phyloP scores from a whole-genome alignment of 768 basidiomycete species.

The Boletus fagicola region DNA sequence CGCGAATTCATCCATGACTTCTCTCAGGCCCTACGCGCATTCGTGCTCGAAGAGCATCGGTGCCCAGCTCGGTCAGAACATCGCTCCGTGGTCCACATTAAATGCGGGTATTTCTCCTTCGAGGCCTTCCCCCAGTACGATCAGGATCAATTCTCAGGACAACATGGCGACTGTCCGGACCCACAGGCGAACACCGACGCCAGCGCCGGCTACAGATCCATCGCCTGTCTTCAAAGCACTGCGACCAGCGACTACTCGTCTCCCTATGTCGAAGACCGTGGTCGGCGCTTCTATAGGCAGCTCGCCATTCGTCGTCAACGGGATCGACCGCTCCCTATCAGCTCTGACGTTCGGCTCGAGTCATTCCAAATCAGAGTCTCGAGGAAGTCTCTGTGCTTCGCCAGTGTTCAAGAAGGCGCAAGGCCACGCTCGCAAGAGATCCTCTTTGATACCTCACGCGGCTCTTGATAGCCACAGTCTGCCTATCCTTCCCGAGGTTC shows the following conservation, averaged over 20 bases:
- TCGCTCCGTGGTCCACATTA: slow-evolving; percentile 60
- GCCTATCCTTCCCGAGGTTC: slow-evolving; percentile 49
- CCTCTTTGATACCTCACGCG: slow-evolving; percentile 21
- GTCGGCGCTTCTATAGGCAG: slow-evolving; percentile 26
- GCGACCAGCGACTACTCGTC: slow-evolving; percentile 43
- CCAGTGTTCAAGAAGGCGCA: slow-evolving; percentile 38
- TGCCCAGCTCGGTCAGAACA: slow-evolving; percentile 49
- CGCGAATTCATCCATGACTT: slow-evolving; percentile 43
- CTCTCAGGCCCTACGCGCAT: slow-evolving; percentile 51
- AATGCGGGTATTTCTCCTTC: slow-evolving; percentile 39
- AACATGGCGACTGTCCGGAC: slow-evolving; percentile 25
- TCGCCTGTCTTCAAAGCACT: slow-evolving; percentile 59
- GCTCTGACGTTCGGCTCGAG: slow-evolving; percentile 38
- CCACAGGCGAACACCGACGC: slow-evolving; percentile 56
- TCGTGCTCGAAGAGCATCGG: slow-evolving; percentile 23
- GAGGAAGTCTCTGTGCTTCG: slow-evolving; percentile 21
- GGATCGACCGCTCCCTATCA: slow-evolving; percentile 29
- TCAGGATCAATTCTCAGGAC: slow-evolving; percentile 27
- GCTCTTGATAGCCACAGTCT: slow-evolving; percentile 24
- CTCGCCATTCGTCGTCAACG: slow-evolving; percentile 25
- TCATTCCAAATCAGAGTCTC: slow-evolving; percentile 32
- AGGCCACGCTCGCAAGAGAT: slow-evolving; percentile 23
- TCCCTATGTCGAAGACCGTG: slow-evolving; percentile 18
- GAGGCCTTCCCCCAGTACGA: slow-evolving; percentile 29
- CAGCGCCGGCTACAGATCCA: slow-evolving; percentile 57